Base-by-base conservation (phyloP, 768 basidiomycete genomes). In the Leccinum uliginosum region DNA sequence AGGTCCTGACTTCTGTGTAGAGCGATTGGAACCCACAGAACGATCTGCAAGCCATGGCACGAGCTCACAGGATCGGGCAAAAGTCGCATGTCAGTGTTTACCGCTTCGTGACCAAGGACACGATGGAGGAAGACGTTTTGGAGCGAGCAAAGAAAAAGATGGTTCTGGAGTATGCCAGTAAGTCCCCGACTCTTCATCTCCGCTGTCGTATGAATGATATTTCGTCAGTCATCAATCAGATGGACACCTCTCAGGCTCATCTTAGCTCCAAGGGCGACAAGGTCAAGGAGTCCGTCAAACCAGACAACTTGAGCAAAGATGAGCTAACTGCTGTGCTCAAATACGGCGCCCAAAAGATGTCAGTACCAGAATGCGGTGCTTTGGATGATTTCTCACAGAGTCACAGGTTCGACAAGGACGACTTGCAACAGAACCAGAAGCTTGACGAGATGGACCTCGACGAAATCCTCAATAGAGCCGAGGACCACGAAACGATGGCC, bases 21-120 rank as follows among this genome's bases (percentile, higher is more conserved):
- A 95, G 92, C 70, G 94, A 96, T 70, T 96, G 93, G 91, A 98
- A 98, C 72, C 95, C 95, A 17, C 95, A 97, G 73, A 98, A 98
- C 72, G 97, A 98, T 69, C 74, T 99, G 59, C 96, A 98, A 74
- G 97, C 97, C 3, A 98, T 98, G 97, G 97, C 97, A 55, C 88
- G 97, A 59, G 97, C 97, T 0, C 97, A 99, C 76, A 90, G 97
- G 58, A 98, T 99, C 67, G 97, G 97, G 4, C 97, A 98, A 72
- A 98, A 98, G 76, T 91, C 89, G 35, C 97, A 99, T 74, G 97
- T 99, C 65, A 98, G 87, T 68, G 97, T 99, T 49, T 98, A 98
- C 73, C 89, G 96, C 26, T 94, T 98, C 70, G 93, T 99, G 67
- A 95, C 93, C 68, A 98, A 98, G 75, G 97, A 98, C 67, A 98